These are phyloP conservation scores for Penicillium ochrochloron DNA, from an alignment of 495 filamentous ascomycete genomes.

Conservation along the genomic window DNA sequence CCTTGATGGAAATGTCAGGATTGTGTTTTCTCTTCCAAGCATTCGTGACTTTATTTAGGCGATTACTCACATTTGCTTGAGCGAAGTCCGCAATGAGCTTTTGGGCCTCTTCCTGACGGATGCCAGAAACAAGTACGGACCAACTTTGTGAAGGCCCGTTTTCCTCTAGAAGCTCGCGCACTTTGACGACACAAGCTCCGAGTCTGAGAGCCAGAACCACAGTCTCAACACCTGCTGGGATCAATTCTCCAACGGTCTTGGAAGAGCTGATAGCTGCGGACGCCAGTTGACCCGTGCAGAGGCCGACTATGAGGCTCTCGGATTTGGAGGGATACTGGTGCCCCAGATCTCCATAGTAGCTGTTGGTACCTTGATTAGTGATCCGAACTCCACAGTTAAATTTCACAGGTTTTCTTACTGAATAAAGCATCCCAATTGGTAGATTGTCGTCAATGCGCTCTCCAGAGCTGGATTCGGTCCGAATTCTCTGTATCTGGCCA, in stretches of 20 bases:
- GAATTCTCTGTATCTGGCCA: conserved; percentile 66
- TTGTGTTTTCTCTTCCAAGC: conserved; percentile 28
- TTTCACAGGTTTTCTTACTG: conserved; percentile 56
- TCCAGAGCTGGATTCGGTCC: conserved; percentile 63
- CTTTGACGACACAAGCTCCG: conserved; percentile 60
- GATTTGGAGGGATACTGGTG: conserved; percentile 51
- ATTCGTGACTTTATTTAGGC: conserved; percentile 45
- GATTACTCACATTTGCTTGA: conserved; percentile 50
- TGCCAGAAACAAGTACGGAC: conserved; percentile 47
- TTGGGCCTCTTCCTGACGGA: conserved; percentile 35
- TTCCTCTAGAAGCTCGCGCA: conserved; percentile 41
- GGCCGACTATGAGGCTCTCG: conserved; percentile 51
- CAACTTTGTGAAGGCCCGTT: conserved; percentile 37
- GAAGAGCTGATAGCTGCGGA: conserved; percentile 72
- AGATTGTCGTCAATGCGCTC: conserved; percentile 69
- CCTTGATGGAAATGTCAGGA: conserved; percentile 38
- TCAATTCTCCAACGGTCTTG: conserved; percentile 67
- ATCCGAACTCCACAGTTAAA: neutral
- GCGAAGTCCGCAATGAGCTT: conserved; percentile 34
- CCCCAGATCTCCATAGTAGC: conserved; percentile 56
- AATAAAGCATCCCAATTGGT: conserved; percentile 77
- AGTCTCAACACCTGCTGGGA: conserved; percentile 69
- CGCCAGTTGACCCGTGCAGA: conserved; percentile 76
- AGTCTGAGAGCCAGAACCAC: conserved; percentile 75
- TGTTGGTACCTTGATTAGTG: conserved; percentile 20